Percentiles rank a stretch among this genome's conserved stretches.
phyloP scores from a whole-genome alignment of 208 protist genomes.

The Lotmaria passim region DNA sequence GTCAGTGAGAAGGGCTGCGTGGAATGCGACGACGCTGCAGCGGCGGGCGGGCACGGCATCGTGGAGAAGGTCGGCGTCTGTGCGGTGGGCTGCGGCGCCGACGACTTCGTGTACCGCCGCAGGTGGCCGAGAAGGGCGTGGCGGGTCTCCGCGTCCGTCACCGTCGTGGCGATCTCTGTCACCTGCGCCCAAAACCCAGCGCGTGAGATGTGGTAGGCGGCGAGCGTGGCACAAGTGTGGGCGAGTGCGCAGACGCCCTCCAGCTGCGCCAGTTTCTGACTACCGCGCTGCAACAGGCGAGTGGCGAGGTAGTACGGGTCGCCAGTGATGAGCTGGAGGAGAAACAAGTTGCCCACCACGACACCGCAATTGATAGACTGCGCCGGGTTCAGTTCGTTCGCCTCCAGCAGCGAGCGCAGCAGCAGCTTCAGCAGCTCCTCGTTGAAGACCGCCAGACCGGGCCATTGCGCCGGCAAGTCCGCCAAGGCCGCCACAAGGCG shows the following conservation, averaged over 20 bases:
- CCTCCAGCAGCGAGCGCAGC: slow-evolving; percentile 55
- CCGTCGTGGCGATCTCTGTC: slow-evolving; percentile 36
- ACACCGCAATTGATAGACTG: slow-evolving; percentile 67
- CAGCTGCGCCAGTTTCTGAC: slow-evolving; percentile 45
- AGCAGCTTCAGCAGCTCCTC: slow-evolving; percentile 68
- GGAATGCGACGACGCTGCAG: background rate
- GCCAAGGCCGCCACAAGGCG: slow-evolving; percentile 48
- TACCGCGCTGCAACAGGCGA: slow-evolving; percentile 64
- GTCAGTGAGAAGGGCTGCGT: background rate
- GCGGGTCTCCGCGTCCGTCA: slow-evolving; percentile 30
- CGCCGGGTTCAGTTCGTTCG: slow-evolving; percentile 31
- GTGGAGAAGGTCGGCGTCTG: slow-evolving; percentile 14
- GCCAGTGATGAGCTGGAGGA: slow-evolving; percentile 51
- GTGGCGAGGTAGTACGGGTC: slow-evolving; percentile 80
- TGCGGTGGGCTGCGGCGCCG: slow-evolving; percentile 17
- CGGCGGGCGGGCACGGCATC: slow-evolving; percentile 5
- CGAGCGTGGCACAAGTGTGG: slow-evolving; percentile 57
- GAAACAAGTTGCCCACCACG: slow-evolving; percentile 64
- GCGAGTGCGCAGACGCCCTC: slow-evolving; percentile 82
- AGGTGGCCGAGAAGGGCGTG: slow-evolving; percentile 58
- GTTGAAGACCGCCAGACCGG: slow-evolving; percentile 47
- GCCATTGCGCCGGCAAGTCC: slow-evolving; percentile 38
- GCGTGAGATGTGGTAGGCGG: slow-evolving; percentile 53
- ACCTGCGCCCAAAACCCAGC: slow-evolving; percentile 82
- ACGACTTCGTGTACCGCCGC: slow-evolving; percentile 52